Evolutionary conservation across 331 rosid genomes (phyloP), one percentile per base, ranked within the genome.

Genomic region (Spiraea crenata): DNA sequence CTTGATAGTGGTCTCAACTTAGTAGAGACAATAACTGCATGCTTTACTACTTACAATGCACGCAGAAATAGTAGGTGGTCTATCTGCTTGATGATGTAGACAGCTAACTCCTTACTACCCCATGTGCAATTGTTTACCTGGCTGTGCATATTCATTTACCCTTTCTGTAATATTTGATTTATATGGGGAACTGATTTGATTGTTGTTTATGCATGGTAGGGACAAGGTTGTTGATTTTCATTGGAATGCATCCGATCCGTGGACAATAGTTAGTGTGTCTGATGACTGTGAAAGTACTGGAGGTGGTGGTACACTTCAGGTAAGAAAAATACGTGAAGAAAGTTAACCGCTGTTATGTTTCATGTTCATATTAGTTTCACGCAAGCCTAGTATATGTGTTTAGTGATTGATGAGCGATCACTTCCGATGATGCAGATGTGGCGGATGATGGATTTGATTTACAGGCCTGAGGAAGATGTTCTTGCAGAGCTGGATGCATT

Each of bases 181-280:
- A 4, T 19, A 20, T 19, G 69, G 20, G 20, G 40, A 45, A 62
- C 40, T 42, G 40, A n/a, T 62, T 42, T n/a, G 16, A 31, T 16
- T 10, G 9, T 44, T 10, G 39, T 20, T 58, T 60, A 9, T 82
- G 69, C 57, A 42, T 69, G 55, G 54, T 77, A 90, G 96, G 90
- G 96, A 90, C 83, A 90, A 84, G 84, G 86, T 90, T 62, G 95
- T 86, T 48, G 96, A 90, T 76, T 88, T 90, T 76, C 89, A 90
- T 41, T 90, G 96, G 96, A 90, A 84, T 82, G 74, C 87, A 10
- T 86, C 87, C 79, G 95, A 88, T 70, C 95, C 95, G 4, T 90
- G 96, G 96, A 86, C 95, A 60, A 84, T 90, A 55, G 89, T 81
- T 39, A 90, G 96, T 19, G 96, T 90, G 41, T 90, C 96, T 14